Evolutionary conservation across 1,284 basidiomycete species (phyloP).

Genomic region (Moniliophthora roreri): DNA sequence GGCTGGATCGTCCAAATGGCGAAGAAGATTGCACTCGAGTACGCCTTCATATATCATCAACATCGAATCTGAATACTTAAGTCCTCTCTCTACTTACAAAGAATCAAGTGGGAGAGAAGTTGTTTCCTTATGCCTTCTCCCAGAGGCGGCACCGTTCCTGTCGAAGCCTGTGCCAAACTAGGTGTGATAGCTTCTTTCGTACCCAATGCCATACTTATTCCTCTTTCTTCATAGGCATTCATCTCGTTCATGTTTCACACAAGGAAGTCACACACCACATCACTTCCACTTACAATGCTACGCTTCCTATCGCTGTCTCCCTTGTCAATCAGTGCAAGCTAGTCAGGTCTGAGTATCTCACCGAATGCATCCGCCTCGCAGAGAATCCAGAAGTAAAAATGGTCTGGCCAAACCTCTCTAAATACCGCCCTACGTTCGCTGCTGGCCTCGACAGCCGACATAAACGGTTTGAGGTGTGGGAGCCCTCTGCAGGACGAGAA

Average conservation of each 20-base stretch:
- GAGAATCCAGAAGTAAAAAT: constrained; percentile 39
- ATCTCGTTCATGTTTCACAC: constrained; percentile 43
- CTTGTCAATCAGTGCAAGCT: constrained; percentile 54
- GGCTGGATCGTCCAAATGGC: too few relatives aligned
- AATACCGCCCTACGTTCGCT: constrained; percentile 58
- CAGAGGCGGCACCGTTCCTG: constrained; percentile 22
- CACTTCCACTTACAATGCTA: constrained; percentile 46
- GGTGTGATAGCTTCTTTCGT: constrained; percentile 35
- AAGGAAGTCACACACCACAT: constrained; percentile 61
- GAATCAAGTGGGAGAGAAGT: constrained; percentile 54
- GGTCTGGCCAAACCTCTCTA: constrained; percentile 47
- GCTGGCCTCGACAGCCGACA: constrained; percentile 44
- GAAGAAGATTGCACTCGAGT: neutral
- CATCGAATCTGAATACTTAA: neutral
- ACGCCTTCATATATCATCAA: neutral
- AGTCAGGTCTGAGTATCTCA: constrained; percentile 64
- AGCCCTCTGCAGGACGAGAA: constrained; percentile 58
- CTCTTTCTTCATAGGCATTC: constrained; percentile 43
- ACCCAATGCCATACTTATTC: constrained; percentile 5
- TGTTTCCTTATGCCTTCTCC: constrained; percentile 45
- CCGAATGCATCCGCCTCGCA: constrained; percentile 51
- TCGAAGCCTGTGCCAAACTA: constrained; percentile 50
- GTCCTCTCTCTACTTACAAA: constrained; percentile 19
- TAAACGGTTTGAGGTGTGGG: constrained; percentile 58
- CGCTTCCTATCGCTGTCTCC: constrained; percentile 49